A percentile compares a stretch with the other conserved stretches of the same genome.
These are phyloP conservation scores for Linnemannia schmuckeri DNA, from an alignment of 192 early-diverging fungal genomes.

Conservation along the genomic window DNA sequence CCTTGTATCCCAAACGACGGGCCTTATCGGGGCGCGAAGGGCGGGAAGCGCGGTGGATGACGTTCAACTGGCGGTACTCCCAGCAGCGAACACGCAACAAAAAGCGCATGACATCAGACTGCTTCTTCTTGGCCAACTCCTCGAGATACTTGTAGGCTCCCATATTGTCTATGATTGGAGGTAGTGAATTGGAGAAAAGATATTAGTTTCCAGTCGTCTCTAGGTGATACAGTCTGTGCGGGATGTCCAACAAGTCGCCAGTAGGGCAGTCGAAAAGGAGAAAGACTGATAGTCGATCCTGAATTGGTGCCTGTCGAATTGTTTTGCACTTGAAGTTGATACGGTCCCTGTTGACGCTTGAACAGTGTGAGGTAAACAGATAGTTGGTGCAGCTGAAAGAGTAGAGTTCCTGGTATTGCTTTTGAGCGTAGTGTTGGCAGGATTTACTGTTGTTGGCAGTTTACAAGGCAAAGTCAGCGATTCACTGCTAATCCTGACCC, in stretches of 20 bases:
- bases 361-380: background rate
- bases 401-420: background rate
- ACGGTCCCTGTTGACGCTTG: too few species aligned
- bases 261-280: background rate
- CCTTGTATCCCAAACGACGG: constrained; percentile 99
- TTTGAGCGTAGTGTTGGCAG: too few species aligned
- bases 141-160: constrained; percentile 98
- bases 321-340: background rate
- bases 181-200: constrained; percentile 36
- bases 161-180: constrained; percentile 93
- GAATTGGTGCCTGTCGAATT: background rate
- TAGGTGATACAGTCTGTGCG: background rate
- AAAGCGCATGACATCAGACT: constrained; percentile 98
- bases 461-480: too few species aligned
- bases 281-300: background rate
- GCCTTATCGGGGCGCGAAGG: constrained; percentile 99
- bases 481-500: too few species aligned
- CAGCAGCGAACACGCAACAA: constrained; percentile 97
- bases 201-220: background rate
- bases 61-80: constrained; percentile 99
- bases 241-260: too few species aligned
- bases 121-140: constrained; percentile 96
- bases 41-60: constrained; percentile 98
- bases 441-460: too few species aligned
- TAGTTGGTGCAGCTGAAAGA: background rate